phyloP scores from a whole-genome alignment of 78 protist genomes.

The Diacronema lutheri region DNA sequence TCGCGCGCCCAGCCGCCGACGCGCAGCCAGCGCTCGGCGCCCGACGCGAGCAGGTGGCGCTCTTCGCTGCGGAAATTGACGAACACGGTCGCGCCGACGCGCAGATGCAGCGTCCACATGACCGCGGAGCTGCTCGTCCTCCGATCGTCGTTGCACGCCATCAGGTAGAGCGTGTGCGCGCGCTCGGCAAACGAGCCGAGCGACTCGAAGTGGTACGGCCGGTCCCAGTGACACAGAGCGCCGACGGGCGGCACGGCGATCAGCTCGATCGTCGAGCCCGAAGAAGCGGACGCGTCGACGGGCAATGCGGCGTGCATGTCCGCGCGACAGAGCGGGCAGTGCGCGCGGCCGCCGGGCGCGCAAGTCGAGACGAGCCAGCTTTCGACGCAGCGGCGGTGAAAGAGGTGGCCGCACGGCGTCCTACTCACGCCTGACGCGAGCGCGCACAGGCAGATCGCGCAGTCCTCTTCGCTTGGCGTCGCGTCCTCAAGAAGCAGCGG shows the following conservation, averaged over 20 bases:
- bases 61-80: neutral
- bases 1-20: neutral
- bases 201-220: neutral
- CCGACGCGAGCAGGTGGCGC: neutral
- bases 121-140: neutral
- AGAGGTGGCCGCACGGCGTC: neutral
- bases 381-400: neutral
- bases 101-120: neutral
- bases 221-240: neutral
- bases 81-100: neutral
- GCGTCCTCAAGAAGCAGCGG: too few species aligned
- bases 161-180: neutral
- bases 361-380: neutral
- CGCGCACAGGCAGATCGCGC: neutral
- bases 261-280: neutral
- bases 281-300: neutral
- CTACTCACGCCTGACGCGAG: neutral
- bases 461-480: neutral
- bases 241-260: neutral
- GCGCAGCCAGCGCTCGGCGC: neutral
- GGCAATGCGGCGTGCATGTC: neutral
- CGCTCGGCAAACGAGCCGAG: neutral
- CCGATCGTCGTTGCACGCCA: neutral
- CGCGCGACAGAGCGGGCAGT: constrained; percentile 1
- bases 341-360: neutral